These are phyloP conservation scores for Geotrichum europaeum DNA, from an alignment of 1,139 yeast species.

Conservation along the genomic window DNA sequence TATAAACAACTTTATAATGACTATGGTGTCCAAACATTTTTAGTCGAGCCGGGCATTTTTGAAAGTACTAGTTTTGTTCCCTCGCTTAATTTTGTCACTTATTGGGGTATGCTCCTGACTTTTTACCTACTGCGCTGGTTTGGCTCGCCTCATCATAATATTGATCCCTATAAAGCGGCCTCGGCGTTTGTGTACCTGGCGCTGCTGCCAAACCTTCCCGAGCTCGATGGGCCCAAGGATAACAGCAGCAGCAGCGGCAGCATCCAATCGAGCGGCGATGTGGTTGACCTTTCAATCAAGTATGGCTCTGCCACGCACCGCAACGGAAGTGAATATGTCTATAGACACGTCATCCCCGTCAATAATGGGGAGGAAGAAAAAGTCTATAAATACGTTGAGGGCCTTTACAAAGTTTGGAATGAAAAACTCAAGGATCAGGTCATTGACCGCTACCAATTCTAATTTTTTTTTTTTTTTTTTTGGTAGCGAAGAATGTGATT, in stretches of 20 bases:
- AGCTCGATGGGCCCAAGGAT: not conserved
- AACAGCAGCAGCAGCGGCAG: not conserved
- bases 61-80: conserved; percentile 75
- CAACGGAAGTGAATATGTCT: conserved; percentile 59
- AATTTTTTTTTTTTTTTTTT: not conserved
- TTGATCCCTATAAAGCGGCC: conserved; percentile 84
- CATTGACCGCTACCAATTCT: conserved; percentile 33
- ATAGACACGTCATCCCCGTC: conserved; percentile 41
- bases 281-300: conserved; percentile 49
- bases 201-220: conserved; percentile 36
- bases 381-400: conserved; percentile 54
- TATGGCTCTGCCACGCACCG: conserved; percentile 68
- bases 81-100: conserved; percentile 68
- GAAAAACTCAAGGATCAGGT: conserved; percentile 66
- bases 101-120: conserved; percentile 74
- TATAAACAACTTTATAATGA: conserved; percentile 44
- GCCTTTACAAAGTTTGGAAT: conserved; percentile 58
- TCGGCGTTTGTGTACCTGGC: conserved; percentile 70
- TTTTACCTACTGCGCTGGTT: conserved; percentile 77
- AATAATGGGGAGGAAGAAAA: conserved; percentile 58
- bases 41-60: conserved; percentile 93
- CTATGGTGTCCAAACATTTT: conserved; percentile 58
- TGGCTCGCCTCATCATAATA: conserved; percentile 86
- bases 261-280: conserved; percentile 29
- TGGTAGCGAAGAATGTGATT: not conserved